These are phyloP conservation scores for Spizellomyces sp. DNA, from an alignment of 192 early-diverging fungal genomes.

Conservation along the genomic window DNA sequence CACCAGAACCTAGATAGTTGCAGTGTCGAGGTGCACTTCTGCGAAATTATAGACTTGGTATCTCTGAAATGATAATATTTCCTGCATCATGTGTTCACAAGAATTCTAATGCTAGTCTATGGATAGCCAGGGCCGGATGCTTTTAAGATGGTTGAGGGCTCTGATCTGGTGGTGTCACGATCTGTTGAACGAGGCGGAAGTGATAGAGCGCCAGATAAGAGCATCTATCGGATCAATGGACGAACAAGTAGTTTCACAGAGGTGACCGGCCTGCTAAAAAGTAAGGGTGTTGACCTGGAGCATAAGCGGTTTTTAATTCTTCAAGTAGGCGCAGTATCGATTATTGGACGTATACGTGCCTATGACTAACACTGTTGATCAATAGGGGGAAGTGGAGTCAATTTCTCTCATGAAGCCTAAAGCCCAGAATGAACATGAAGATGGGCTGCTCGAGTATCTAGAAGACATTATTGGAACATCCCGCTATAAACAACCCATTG, in stretches of 20 bases:
- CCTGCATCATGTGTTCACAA: too few relatives aligned
- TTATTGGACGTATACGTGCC: not conserved
- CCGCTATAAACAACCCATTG: conserved; percentile 83
- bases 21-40: conserved; percentile 92
- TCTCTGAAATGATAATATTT: not conserved
- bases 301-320: conserved; percentile 98
- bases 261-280: conserved; percentile 80
- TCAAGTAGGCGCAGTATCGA: conserved; percentile 49
- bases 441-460: conserved; percentile 94
- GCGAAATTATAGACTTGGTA: conserved; percentile 84
- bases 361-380: not conserved
- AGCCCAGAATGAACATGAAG: conserved; percentile 87
- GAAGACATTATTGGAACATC: conserved; percentile 99
- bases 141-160: conserved; percentile 63
- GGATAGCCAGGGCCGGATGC: conserved; percentile 61
- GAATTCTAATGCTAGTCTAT: too few relatives aligned
- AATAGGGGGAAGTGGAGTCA: conserved; percentile 97
- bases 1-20: conserved; percentile 73
- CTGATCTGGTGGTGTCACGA: conserved; percentile 78
- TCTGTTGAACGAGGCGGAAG: conserved; percentile 41
- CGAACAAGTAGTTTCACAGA: conserved; percentile 72
- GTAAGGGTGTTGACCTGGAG: conserved; percentile 90
- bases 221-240: conserved; percentile 53
- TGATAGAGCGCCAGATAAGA: conserved; percentile 46
- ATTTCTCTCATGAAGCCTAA: conserved; percentile 98